Conservation (phyloP, 768 basidiomycete species). For the Termitomyces sp. region DNA sequence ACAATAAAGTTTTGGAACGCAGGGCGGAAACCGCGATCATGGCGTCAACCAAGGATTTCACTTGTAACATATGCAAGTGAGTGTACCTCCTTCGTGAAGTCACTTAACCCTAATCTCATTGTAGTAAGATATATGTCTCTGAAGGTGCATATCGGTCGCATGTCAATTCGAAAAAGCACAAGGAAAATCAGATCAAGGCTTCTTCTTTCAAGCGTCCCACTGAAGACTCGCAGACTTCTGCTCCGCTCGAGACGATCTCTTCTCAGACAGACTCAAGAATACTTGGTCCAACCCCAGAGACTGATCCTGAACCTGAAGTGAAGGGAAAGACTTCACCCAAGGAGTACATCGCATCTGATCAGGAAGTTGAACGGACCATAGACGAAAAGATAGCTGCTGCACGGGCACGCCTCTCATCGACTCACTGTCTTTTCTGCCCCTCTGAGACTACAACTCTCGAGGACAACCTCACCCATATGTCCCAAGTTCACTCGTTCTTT, state of each 20-base stretch:
- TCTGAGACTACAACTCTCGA: slow-evolving; percentile 48
- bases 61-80: slow-evolving; percentile 84
- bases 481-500: slow-evolving; percentile 86
- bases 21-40: slow-evolving; percentile 71
- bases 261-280: slow-evolving; percentile 6
- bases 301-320: slow-evolving; percentile 20
- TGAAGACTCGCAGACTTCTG: neutral
- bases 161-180: slow-evolving; percentile 86
- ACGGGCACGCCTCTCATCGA: slow-evolving; percentile 56
- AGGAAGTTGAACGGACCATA: slow-evolving; percentile 55
- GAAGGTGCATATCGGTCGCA: slow-evolving; percentile 91
- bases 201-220: slow-evolving; percentile 13
- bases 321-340: slow-evolving; percentile 19
- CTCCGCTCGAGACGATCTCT: slow-evolving; percentile 1
- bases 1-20: slow-evolving; percentile 84
- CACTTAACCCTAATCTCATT: slow-evolving; percentile 2
- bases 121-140: slow-evolving; percentile 84
- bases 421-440: slow-evolving; percentile 87
- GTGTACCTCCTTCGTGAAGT: slow-evolving; percentile 28
- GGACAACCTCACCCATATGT: slow-evolving; percentile 86
- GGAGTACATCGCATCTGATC: slow-evolving; percentile 36
- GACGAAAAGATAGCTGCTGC: slow-evolving; percentile 76
- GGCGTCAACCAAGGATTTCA: slow-evolving; percentile 55
- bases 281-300: slow-evolving; percentile 14
- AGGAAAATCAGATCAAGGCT: slow-evolving; percentile 65